phyloP scores from a whole-genome alignment of 2,329 filamentous ascomycete species.

The Pseudopyrenochaeta lycopersici region DNA sequence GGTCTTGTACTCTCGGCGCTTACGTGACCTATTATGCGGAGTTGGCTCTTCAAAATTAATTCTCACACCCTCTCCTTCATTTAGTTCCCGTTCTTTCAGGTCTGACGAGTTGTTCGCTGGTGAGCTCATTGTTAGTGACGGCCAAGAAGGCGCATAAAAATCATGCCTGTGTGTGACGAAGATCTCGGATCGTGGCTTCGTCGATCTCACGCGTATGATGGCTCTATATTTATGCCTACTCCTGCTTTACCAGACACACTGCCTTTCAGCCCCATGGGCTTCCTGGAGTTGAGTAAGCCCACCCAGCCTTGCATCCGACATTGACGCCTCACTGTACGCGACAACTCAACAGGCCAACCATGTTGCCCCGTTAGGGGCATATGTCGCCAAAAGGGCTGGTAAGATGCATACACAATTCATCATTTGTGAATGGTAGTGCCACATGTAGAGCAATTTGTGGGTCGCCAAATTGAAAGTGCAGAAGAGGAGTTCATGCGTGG shows the following conservation, averaged over 20 bases:
- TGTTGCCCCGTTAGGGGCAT: neutral
- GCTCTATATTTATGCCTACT: neutral
- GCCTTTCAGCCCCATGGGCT: neutral
- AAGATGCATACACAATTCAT: neutral
- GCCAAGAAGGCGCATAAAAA: neutral
- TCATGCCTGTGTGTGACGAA: neutral
- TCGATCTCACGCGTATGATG: neutral
- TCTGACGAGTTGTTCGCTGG: neutral
- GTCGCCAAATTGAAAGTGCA: neutral
- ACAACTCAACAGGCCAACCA: neutral
- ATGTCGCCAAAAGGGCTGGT: neutral
- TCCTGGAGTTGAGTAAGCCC: neutral
- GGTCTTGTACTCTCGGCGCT: constrained; percentile 9
- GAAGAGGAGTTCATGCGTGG: neutral
- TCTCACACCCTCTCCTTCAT: neutral
- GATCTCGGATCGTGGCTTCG: no score
- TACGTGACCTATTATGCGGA: neutral
- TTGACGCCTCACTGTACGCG: neutral
- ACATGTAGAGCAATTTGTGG: neutral
- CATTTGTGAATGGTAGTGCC: neutral
- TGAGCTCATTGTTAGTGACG: neutral
- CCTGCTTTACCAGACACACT: neutral
- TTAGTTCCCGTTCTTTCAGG: neutral
- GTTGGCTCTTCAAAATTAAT: neutral
- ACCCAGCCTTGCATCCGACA: neutral